Evolutionary conservation across 208 protist species (phyloP).

Genomic region (Acanthamoeba royreba): DNA sequence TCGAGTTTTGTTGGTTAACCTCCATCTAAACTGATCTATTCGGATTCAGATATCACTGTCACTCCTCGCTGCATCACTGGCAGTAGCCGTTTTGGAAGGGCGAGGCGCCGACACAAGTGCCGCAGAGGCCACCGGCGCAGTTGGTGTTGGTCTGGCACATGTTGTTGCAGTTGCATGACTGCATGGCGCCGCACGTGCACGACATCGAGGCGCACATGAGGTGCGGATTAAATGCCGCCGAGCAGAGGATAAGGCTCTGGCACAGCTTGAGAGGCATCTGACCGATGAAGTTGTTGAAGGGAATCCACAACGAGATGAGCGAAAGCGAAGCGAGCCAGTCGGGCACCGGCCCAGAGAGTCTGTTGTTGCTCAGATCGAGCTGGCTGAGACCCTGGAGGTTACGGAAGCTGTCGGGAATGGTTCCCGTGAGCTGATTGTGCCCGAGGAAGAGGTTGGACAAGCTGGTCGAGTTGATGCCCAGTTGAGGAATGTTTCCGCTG

Average conservation of each 20-base stretch:
- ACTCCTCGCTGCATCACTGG: too few species aligned
- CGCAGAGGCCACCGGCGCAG: not conserved
- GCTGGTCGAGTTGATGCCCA: not conserved
- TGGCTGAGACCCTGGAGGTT: not conserved
- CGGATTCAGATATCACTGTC: too few species aligned
- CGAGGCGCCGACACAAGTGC: not conserved
- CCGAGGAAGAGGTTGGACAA: not conserved
- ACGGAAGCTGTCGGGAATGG: not conserved
- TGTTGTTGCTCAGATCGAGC: not conserved
- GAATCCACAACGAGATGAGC: not conserved
- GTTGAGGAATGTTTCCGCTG: not conserved
- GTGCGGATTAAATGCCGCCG: not conserved
- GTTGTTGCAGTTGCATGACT: not conserved
- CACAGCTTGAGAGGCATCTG: not conserved
- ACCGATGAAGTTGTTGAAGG: not conserved
- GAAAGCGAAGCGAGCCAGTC: not conserved
- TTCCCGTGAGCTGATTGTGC: not conserved
- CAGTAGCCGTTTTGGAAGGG: not conserved
- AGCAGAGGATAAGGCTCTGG: not conserved
- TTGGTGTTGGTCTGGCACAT: not conserved
- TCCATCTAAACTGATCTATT: too few species aligned
- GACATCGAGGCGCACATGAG: not conserved
- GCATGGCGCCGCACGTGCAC: slow-evolving; percentile 2
- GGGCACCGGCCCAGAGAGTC: not conserved
- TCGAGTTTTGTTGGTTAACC: too few species aligned